Conservation (phyloP, 306 rosid genomes). For the Spatholobus suberectus region DNA sequence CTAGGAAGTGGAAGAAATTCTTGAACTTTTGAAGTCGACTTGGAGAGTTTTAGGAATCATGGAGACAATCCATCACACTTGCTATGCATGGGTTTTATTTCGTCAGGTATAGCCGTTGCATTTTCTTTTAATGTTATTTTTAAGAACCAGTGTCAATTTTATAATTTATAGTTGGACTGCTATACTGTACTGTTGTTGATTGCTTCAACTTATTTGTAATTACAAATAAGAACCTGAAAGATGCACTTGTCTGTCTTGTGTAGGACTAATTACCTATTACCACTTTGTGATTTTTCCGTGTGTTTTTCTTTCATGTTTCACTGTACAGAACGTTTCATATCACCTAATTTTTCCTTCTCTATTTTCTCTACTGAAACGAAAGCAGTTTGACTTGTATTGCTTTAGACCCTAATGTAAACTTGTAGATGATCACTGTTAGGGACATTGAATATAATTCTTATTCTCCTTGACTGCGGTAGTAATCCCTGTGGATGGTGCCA, state of each 20-base stretch:
- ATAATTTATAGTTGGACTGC: slow-evolving; percentile 15
- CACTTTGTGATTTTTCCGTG: neutral
- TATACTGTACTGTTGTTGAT: slow-evolving; percentile 20
- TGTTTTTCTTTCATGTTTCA: slow-evolving; percentile 6
- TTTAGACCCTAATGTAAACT: neutral
- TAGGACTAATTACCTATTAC: neutral
- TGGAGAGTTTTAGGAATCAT: slow-evolving; percentile 98
- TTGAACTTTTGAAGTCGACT: slow-evolving; percentile 93
- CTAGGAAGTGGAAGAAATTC: slow-evolving; percentile 97
- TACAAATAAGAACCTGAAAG: neutral
- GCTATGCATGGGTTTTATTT: slow-evolving; percentile 97
- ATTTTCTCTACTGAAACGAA: neutral
- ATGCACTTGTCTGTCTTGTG: neutral
- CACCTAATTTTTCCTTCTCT: neutral
- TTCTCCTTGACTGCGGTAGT: neutral
- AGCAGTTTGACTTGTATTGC: neutral
- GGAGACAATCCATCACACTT: slow-evolving; percentile 93
- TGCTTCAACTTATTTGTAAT: slow-evolving; percentile 9
- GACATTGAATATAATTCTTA: neutral
- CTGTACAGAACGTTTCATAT: neutral
- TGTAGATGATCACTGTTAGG: neutral
- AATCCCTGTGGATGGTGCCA: neutral
- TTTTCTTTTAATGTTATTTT: slow-evolving; percentile 14
- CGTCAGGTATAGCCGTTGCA: slow-evolving; percentile 73
- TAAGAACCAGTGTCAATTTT: slow-evolving; percentile 17